Evolutionary conservation across 2,329 filamentous ascomycete genomes (phyloP), one percentile per base, ranked within the genome.

Genomic region (Hymenoscyphus fructigenus): DNA sequence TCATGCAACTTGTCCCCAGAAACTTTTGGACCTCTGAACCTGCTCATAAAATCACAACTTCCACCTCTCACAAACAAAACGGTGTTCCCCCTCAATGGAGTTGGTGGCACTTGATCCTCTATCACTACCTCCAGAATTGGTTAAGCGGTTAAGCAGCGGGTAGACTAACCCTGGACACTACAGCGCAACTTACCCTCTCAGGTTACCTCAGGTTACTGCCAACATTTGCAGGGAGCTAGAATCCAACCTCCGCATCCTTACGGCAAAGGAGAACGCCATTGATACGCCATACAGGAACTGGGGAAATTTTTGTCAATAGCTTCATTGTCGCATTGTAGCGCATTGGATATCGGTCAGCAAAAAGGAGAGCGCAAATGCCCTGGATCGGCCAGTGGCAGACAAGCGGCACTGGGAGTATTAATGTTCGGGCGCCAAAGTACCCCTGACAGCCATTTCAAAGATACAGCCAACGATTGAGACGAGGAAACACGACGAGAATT

Each of bases 391-490:
- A 26, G 66, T 56, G 65, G 68, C 70, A 70, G 71, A 71, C 63
- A 63, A 69, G 64, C 70, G 70, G 68, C 68, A 67, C 44, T 68
- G 58, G 66, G 63, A 67, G 67, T 69, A 70, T 72, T 70, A 69
- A 73, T 73, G 72, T 72, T 68, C 66, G 67, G 60, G 67, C 67
- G 61, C 63, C 62, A 61, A 70, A 50, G n/a, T 50, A 71, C 71
- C 71, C 71, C 70, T 73, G 71, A 74, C 69, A 68, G 65, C 63
- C 56, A 66, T 58, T 60, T 20, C 53, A 68, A 55, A 69, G 60
- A 14, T 32, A 7, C 28, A 29, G 64, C 58, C 67, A 65, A 66
- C 62, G 62, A 66, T 50, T 61, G 56, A 65, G 62, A 60, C 44
- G 38, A 60, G 34, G 56, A 62, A 68, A 58, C 59, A 63, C 59